Base-by-base conservation (phyloP, 148 eudicot species). In the Silene uniflora region DNA sequence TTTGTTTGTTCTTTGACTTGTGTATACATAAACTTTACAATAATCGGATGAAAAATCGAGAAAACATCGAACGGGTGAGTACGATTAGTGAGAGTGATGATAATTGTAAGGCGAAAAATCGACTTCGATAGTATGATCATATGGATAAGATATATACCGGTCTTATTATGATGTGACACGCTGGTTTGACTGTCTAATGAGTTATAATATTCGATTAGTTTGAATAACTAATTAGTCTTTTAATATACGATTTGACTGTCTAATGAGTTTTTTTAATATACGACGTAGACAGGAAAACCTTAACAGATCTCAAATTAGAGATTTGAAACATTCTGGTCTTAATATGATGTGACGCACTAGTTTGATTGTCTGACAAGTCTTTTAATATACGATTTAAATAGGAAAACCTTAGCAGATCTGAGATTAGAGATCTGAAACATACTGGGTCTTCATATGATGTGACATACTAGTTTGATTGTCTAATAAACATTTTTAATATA, bases 101-200 rank as follows among this genome's bases (percentile, higher is more conserved):
- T 71, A 49, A 21, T 61, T 0, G 9, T 29, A 18, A 39, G 71
- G 32, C 27, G 69, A 12, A 21, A 35, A 44, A 17, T 19, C 55
- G 0, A 18, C 49, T 2, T 19, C 5, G 56, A 52, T 39, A 67
- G 39, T 27, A 47, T 16, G 9, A 52, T 42, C 25, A 25, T 10
- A 18, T n/a, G 44, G 71, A 72, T 25, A 63, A 63, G 35, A 71
- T 16, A 62, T 55, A 29, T 54, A 54, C 32, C 32, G 13, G 60
- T 21, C 62, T 24, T 22, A 10, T 10, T 71, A 63, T 72, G 59
- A 25, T 21, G 42, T 35, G 77, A 21, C 35, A 52, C 60, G 16
- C 32, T 73, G 39, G 70, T 32, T 63, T 69, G 65, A 69, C 21
- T 69, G 64, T 27, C 59, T 67, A 54, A 73, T 62, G 32, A 46